Conservation (phyloP, 768 basidiomycete genomes). For the Lactarius sp. region DNA sequence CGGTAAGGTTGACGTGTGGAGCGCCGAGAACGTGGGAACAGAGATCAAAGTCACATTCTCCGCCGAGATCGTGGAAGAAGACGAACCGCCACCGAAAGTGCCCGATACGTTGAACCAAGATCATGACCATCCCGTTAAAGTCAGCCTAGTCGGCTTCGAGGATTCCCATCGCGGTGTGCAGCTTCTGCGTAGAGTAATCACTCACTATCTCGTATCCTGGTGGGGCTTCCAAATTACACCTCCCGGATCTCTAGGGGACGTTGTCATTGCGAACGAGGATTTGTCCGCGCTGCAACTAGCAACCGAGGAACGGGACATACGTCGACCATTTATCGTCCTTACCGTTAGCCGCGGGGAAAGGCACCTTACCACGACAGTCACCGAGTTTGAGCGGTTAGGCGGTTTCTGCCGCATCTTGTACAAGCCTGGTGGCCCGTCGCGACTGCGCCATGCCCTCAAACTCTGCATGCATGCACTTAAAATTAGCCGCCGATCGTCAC, state of each 20-base stretch:
- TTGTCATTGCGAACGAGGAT: constrained; percentile 82
- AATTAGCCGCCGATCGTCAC: constrained; percentile 38
- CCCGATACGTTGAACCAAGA: constrained; percentile 29
- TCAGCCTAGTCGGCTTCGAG: constrained; percentile 74
- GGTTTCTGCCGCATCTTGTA: constrained; percentile 86
- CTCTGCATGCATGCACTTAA: constrained; percentile 54
- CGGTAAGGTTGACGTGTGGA: constrained; percentile 93
- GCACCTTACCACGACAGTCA: constrained; percentile 53
- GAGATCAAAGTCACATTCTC: constrained; percentile 85
- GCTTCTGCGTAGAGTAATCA: constrained; percentile 58
- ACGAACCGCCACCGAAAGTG: constrained; percentile 25
- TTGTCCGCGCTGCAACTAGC: constrained; percentile 51
- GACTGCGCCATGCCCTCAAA: constrained; percentile 61
- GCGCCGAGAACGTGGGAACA: constrained; percentile 84
- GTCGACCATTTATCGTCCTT: constrained; percentile 69
- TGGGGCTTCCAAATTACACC: constrained; percentile 61
- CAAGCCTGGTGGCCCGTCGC: constrained; percentile 84
- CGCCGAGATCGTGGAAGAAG: constrained; percentile 55
- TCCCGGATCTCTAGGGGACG: constrained; percentile 51
- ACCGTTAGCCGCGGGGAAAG: constrained; percentile 67
- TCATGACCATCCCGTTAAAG: constrained; percentile 31
- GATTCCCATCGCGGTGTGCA: constrained; percentile 56
- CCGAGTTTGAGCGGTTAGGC: constrained; percentile 71
- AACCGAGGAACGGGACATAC: constrained; percentile 50
- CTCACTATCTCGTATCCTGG: constrained; percentile 64